Conservation (phyloP, 352 stramenopile genomes). For the Globisporangium echinulatum region DNA sequence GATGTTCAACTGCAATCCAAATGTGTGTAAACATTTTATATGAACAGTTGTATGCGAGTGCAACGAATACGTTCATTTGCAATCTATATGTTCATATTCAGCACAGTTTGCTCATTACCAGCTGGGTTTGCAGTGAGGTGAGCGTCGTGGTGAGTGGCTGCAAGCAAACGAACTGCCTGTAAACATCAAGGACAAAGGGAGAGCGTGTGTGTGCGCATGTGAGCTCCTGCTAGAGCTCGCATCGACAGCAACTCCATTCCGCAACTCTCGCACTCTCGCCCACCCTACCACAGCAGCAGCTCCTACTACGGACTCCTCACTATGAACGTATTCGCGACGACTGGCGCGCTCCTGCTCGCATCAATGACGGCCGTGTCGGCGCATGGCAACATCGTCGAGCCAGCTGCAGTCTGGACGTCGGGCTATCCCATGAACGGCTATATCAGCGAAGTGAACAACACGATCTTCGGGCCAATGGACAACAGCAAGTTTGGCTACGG, state of each 20-base stretch:
- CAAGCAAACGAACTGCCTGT: no score
- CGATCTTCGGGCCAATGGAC: conserved; percentile 18
- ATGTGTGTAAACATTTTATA: no score
- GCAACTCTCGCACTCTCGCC: not conserved
- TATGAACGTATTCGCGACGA: conserved; percentile 10
- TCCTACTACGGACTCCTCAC: not conserved
- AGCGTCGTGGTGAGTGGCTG: no score
- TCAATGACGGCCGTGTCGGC: conserved; percentile 11
- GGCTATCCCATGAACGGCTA: conserved; percentile 25
- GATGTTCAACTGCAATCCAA: no score
- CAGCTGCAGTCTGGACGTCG: conserved; percentile 22
- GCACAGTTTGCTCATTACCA: no score
- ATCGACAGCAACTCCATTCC: not conserved
- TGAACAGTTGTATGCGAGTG: no score
- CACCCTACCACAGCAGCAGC: not conserved
- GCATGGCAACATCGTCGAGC: conserved; percentile 38
- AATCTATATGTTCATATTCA: no score
- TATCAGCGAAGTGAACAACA: conserved; percentile 16
- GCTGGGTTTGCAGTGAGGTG: no score
- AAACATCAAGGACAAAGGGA: no score
- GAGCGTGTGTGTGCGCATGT: no score
- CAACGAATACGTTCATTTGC: no score
- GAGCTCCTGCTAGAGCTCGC: no score
- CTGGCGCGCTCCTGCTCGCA: conserved; percentile 4
- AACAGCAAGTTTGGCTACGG: conserved; percentile 21